Evolutionary conservation across 768 basidiomycete genomes (phyloP).

Genomic region (Rhizopogon rudus): DNA sequence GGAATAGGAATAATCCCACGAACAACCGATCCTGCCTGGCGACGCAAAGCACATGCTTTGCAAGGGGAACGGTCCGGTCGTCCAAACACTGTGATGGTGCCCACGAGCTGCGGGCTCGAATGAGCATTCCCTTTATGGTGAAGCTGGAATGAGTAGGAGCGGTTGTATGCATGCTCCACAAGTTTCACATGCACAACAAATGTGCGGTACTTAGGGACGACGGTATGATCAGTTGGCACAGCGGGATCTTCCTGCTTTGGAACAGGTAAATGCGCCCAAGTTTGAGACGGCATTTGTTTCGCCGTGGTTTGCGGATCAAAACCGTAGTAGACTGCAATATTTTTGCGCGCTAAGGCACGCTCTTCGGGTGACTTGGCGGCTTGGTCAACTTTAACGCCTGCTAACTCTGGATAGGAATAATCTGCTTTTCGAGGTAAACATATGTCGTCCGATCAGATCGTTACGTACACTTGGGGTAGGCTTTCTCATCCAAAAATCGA

Average conservation of each 20-base stretch:
- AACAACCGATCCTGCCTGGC: constrained; percentile 11
- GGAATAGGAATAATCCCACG: constrained; percentile 22
- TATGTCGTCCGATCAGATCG: neutral
- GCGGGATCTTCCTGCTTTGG: constrained; percentile 1
- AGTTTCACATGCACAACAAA: constrained; percentile 22
- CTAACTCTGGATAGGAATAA: constrained; percentile 23
- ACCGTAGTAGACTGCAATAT: constrained; percentile 18
- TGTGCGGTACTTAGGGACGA: constrained; percentile 17
- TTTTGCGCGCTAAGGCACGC: constrained; percentile 15
- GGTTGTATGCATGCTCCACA: constrained; percentile 18
- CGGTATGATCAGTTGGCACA: constrained; percentile 12
- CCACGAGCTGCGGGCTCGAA: constrained; percentile 8
- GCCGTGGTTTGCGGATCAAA: constrained; percentile 16
- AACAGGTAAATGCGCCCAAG: constrained; percentile 15
- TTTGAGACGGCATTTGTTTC: neutral
- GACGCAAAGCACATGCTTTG: constrained; percentile 18
- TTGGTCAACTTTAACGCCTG: constrained; percentile 21
- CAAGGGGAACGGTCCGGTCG: constrained; percentile 20
- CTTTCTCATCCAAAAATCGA: constrained; percentile 15
- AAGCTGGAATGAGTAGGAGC: constrained; percentile 20
- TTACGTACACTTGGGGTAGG: constrained; percentile 17
- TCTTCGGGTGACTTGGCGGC: constrained; percentile 7
- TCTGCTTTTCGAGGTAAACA: constrained; percentile 8
- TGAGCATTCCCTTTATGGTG: constrained; percentile 8
- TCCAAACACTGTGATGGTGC: constrained; percentile 19